phyloP scores from a whole-genome alignment of 495 filamentous ascomycete genomes.

The Tuber brumale region DNA sequence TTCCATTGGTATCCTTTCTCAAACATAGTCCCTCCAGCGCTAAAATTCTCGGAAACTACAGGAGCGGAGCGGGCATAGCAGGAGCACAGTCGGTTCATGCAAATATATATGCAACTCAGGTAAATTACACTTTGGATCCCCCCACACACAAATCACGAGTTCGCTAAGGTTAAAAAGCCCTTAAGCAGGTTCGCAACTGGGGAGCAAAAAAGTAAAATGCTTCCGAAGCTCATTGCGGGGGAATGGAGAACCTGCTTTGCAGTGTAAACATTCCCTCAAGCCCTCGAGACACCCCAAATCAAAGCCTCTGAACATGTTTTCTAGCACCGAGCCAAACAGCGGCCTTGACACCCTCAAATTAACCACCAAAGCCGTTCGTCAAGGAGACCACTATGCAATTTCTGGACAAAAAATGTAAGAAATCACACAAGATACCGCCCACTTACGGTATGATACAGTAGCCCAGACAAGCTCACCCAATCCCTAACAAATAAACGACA shows the following conservation, averaged over 20 bases:
- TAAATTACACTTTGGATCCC: neutral
- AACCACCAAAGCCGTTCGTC: slow-evolving; percentile 53
- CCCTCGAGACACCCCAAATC: neutral
- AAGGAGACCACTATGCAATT: slow-evolving; percentile 54
- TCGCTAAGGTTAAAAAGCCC: slow-evolving; percentile 47
- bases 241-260: slow-evolving; percentile 66
- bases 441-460: neutral
- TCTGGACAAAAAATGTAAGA: slow-evolving; percentile 63
- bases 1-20: slow-evolving; percentile 22
- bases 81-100: slow-evolving; percentile 72
- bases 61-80: slow-evolving; percentile 66
- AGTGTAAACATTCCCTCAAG: slow-evolving; percentile 43
- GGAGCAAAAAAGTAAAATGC: slow-evolving; percentile 54
- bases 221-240: slow-evolving; percentile 64
- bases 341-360: slow-evolving; percentile 68
- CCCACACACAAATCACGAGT: neutral
- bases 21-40: neutral
- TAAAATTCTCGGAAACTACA: slow-evolving; percentile 9
- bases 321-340: slow-evolving; percentile 56
- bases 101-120: slow-evolving; percentile 42
- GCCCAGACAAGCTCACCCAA: neutral
- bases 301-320: neutral
- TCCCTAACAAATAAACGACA: neutral
- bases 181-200: slow-evolving; percentile 61
- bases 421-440: neutral